Base-by-base conservation (phyloP, 495 filamentous ascomycete genomes). In the Cercophora newfieldiana region DNA sequence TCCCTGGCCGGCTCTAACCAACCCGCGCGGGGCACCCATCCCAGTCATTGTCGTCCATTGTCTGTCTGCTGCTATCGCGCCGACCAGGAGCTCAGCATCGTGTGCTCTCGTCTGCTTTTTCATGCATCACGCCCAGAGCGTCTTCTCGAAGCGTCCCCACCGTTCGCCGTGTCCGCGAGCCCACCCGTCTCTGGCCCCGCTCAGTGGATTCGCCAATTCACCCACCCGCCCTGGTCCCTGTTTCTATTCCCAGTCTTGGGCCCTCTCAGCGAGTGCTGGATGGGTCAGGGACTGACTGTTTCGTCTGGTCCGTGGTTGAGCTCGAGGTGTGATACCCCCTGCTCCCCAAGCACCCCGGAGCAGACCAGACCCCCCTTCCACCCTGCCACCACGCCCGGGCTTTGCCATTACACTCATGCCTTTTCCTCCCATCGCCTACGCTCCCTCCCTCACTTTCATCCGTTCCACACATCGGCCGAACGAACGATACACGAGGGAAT, bases 221-320 rank as follows among this genome's bases (percentile, higher is more conserved):
- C 48, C 53, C 61, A 51, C 30, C 66, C 65, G 69, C 68, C 72
- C 73, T 72, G 70, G 68, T 66, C 71, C 73, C 71, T 75, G 73
- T 77, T 77, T 75, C 75, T 70, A 66, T 77, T 74, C 77, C 69
- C 71, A 70, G 72, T 61, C 70, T 66, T 69, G 59, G 56, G 67
- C 29, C 64, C 69, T 66, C 70, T 72, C 68, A 67, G 69, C 67
- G 67, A 63, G 64, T 65, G 64, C 66, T 70, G 66, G 59, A 72
- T 75, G 73, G 77, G 76, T 77, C 78, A 74, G 75, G 77, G 74
- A 75, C 75, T 79, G 74, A 75, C 75, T 79, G 72, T 78, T 80
- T 82, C 74, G 76, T 79, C 75, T 79, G 69, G 69, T 78, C 76
- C 68, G 71, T 75, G 79, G 76, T 76, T 69, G 68, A 63, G 63